These are phyloP conservation scores for Phytophthora nicotianae DNA, from an alignment of 352 stramenopile species.

Conservation along the genomic window DNA sequence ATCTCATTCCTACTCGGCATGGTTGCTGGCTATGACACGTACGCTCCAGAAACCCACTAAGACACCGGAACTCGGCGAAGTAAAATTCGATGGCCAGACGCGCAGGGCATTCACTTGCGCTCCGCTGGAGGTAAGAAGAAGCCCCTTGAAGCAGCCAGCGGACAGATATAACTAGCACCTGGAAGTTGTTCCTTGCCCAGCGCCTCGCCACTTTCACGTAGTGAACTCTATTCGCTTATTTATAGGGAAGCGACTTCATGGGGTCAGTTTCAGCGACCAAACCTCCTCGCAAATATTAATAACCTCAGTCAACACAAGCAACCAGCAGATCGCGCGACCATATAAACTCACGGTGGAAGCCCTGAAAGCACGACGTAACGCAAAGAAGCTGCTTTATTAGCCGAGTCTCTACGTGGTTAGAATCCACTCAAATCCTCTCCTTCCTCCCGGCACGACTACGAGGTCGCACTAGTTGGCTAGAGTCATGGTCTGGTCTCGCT, in stretches of 20 bases:
- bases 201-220: constrained; percentile 12
- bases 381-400: constrained; percentile 38
- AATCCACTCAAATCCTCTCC: constrained; percentile 42
- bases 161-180: neutral
- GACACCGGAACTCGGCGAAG: constrained; percentile 13
- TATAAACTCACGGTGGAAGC: no score
- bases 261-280: constrained; percentile 15
- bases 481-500: constrained; percentile 15
- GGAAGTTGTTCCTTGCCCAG: constrained; percentile 2
- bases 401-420: constrained; percentile 25
- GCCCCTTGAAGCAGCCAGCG: constrained; percentile 1
- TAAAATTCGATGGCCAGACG: constrained; percentile 17
- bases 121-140: constrained; percentile 7
- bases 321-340: neutral
- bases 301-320: neutral
- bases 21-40: constrained; percentile 7
- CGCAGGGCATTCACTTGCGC: constrained; percentile 27
- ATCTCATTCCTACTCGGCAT: constrained; percentile 74
- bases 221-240: constrained; percentile 24
- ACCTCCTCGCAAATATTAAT: neutral
- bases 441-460: constrained; percentile 20
- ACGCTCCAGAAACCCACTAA: constrained; percentile 10
- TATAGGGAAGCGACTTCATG: constrained; percentile 12
- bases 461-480: constrained; percentile 27
- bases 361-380: no score